A percentile compares a stretch with the other conserved stretches of the same genome.
Conservation (phyloP, 106 monocot genomes). For the Apostasia ramifera region DNA sequence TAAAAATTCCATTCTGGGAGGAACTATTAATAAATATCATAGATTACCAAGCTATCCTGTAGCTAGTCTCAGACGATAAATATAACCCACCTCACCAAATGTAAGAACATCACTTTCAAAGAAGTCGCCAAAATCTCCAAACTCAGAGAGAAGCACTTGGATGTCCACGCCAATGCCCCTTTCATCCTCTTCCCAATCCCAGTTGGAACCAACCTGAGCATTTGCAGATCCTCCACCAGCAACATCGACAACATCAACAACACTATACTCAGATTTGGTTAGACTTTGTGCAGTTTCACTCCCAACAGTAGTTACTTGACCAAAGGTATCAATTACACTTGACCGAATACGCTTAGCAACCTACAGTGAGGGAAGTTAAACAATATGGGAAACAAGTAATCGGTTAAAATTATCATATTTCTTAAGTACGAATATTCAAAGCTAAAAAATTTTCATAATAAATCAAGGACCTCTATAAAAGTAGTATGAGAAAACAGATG, state of each 20-base stretch:
- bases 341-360: constrained; percentile 56
- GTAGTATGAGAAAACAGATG: too few relatives aligned
- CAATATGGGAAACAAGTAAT: neutral
- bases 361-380: constrained; percentile 28
- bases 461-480: too few relatives aligned
- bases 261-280: constrained; percentile 29
- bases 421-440: too few relatives aligned
- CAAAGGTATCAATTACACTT: constrained; percentile 32
- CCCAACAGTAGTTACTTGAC: constrained; percentile 40
- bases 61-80: too few relatives aligned
- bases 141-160: constrained; percentile 59
- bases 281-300: constrained; percentile 23
- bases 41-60: too few relatives aligned
- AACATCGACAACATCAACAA: constrained; percentile 36
- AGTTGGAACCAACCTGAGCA: constrained; percentile 34
- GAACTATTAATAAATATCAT: too few relatives aligned
- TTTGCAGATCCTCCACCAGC: constrained; percentile 19
- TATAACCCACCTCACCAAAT: constrained; percentile 76
- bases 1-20: too few relatives aligned
- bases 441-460: too few relatives aligned
- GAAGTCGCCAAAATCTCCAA: constrained; percentile 87
- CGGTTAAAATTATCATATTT: neutral
- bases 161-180: constrained; percentile 57
- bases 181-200: constrained; percentile 63
- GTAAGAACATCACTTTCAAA: constrained; percentile 64